Evolutionary conservation across 2,329 filamentous ascomycete species (phyloP), one percentile per base, ranked within the genome.

Genomic region (Fusarium anguioides): DNA sequence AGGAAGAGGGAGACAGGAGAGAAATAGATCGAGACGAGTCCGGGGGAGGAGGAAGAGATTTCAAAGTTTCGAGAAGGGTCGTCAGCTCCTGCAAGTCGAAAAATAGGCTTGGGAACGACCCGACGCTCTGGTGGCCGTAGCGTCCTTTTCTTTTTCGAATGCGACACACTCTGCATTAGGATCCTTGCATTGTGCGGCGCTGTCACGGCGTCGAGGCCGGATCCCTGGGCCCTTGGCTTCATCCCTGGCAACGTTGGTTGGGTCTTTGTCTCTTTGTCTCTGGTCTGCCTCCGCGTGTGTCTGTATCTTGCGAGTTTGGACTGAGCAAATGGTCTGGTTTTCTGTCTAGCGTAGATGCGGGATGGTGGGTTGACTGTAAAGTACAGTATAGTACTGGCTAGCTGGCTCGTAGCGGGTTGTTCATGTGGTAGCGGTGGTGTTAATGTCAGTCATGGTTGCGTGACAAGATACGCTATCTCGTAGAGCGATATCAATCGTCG

Each of bases 101-200:
- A 60, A 62, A 62, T 56, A 54, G 60, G 60, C 60, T 60, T 65
- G 60, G 50, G 47, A 64, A 50, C 64, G 67, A 71, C 69, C 69
- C 64, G 61, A 72, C 62, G 61, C 64, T 72, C 66, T 72, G 69
- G 70, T 72, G 70, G 70, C 59, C 56, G 70, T 72, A 71, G 70
- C 70, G 70, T 66, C 61, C 49, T 65, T 71, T 70, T 64, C 55
- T 50, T 46, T 69, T 61, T 68, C 42, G 50, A 69, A 69, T 68
- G 65, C 65, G 58, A 68, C 64, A 68, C 54, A 65, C 60, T 68
- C 64, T 68, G 65, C 65, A 68, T 69, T 68, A 68, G 60, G 62
- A 68, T 69, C 66, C 65, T 66, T 69, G 66, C 65, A 58, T 66
- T 18, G 44, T 69, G 60, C 60, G 65, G 64, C 66, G 44, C 61